Evolutionary conservation across 202 grass and related monocot genomes (phyloP), one percentile per base, ranked within the genome.

Genomic region (Carex sylvatica): DNA sequence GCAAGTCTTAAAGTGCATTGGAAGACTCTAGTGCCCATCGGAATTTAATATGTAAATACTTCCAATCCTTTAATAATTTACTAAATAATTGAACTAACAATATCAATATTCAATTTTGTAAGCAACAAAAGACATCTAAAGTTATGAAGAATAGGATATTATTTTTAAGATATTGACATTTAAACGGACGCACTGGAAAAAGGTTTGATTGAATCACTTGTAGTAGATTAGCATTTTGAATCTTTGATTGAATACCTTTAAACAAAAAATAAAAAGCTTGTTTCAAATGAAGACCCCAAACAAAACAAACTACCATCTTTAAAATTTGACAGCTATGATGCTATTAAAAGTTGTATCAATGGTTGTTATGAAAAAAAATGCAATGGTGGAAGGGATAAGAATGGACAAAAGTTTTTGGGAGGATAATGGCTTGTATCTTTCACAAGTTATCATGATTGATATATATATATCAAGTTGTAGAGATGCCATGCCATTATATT

Each of bases 351-450:
- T 9, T 46, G 16, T 44, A 46, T 19, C 6, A 46, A 74, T 28
- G 46, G 18, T 28, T 15, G 0, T 33, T 30, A 16, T 1, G 24
- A 28, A 74, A 35, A 15, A 54, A 54, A 70, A 33, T 33, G 49
- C 24, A 33, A 55, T 31, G 14, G 49, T 56, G 49, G 26, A n/a
- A 19, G 2, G 14, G 2, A 28, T 18, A 70, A 75, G 28, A 75
- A 75, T 51, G 49, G 14, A 49, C 24, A 56, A 56, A 54, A 30
- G 49, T 55, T 55, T 75, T 75, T 75, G 49, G 72, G 72, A 56
- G 15, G 47, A 35, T 55, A 33, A 75, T 56, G 72, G 16, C 36
- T 11, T 9, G 14, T 15, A 20, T 75, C 23, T 54, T 30, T 55
- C 71, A 54, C 23, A 33, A 75, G 71, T 75, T 54, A 54, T 47